Conservation (phyloP, 169 alveolate genomes). For the Cryptosporidium baileyi region DNA sequence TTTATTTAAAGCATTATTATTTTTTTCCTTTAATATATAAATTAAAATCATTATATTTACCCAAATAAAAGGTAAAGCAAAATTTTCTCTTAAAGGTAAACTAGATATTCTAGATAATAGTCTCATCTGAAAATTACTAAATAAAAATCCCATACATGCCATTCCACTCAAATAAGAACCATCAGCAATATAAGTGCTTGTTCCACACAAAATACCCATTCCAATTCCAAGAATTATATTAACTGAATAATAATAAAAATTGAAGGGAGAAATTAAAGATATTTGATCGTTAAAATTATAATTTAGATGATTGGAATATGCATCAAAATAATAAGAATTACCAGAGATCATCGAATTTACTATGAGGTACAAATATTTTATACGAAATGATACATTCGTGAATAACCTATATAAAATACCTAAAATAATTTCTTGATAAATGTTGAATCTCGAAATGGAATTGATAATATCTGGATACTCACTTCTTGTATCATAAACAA, state of each 20-base stretch:
- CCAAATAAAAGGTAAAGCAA: slow-evolving; percentile 76
- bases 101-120: slow-evolving; percentile 71
- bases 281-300: not conserved
- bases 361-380: not conserved
- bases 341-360: not conserved
- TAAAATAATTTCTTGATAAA: slow-evolving; percentile 70
- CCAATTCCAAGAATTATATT: slow-evolving; percentile 51
- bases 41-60: slow-evolving; percentile 13
- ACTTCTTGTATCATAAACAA: slow-evolving; percentile 67
- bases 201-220: slow-evolving; percentile 51
- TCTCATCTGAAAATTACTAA: slow-evolving; percentile 65
- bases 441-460: slow-evolving; percentile 73
- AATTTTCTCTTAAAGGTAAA: slow-evolving; percentile 74
- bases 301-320: not conserved
- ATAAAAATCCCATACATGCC: slow-evolving; percentile 71
- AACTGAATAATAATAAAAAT: slow-evolving; percentile 65
- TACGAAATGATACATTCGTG: not conserved
- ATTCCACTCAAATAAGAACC: slow-evolving; percentile 69
- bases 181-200: slow-evolving; percentile 25
- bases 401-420: slow-evolving; percentile 68
- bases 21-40: not conserved
- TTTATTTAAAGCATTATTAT: not conserved
- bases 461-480: slow-evolving; percentile 75
- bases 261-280: slow-evolving; percentile 54
- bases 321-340: no score